Percentiles rank a stretch among this genome's conserved stretches.
phyloP scores from a whole-genome alignment of 2,329 filamentous ascomycete genomes.

The Aspergillus fijiensis region DNA sequence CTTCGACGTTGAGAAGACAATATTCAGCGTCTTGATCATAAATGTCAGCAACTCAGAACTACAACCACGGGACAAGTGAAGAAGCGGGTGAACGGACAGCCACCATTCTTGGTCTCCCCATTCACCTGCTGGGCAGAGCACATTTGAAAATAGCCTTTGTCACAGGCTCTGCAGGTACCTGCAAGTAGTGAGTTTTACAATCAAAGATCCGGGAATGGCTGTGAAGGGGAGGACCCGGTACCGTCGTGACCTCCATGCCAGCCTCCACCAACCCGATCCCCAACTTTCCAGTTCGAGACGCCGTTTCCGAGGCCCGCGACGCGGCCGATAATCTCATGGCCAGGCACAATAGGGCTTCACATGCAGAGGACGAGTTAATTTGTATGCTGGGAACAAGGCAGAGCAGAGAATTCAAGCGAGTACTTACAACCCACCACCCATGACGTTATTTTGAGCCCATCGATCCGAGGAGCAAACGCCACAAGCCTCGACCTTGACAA shows the following conservation, averaged over 20 bases:
- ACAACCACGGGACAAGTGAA: neutral
- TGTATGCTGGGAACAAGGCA: neutral
- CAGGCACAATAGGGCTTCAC: slow-evolving; percentile 58
- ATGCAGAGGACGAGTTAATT: neutral
- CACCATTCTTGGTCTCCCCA: slow-evolving; percentile 65
- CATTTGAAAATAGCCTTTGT: slow-evolving; percentile 64
- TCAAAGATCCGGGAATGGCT: neutral
- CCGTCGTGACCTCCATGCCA: slow-evolving; percentile 63
- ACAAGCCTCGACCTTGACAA: slow-evolving; percentile 70
- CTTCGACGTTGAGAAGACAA: slow-evolving; percentile 38
- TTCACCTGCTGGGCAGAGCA: slow-evolving; percentile 65
- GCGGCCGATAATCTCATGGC: slow-evolving; percentile 71
- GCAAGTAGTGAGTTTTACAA: neutral
- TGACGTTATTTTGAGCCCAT: slow-evolving; percentile 47
- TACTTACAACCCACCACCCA: slow-evolving; percentile 54
- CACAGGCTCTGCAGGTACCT: slow-evolving; percentile 64
- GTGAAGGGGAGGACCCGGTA: slow-evolving; percentile 6
- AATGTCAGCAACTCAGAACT: neutral
- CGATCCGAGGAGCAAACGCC: slow-evolving; percentile 69
- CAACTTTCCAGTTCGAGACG: slow-evolving; percentile 57
- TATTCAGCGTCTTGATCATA: slow-evolving; percentile 38
- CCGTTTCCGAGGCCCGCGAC: slow-evolving; percentile 60
- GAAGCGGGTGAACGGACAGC: slow-evolving; percentile 48
- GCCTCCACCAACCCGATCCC: slow-evolving; percentile 65
- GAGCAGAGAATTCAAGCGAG: neutral